These are phyloP conservation scores for Syzygium syzygioides DNA, from an alignment of 441 rosid species.

Conservation along the genomic window DNA sequence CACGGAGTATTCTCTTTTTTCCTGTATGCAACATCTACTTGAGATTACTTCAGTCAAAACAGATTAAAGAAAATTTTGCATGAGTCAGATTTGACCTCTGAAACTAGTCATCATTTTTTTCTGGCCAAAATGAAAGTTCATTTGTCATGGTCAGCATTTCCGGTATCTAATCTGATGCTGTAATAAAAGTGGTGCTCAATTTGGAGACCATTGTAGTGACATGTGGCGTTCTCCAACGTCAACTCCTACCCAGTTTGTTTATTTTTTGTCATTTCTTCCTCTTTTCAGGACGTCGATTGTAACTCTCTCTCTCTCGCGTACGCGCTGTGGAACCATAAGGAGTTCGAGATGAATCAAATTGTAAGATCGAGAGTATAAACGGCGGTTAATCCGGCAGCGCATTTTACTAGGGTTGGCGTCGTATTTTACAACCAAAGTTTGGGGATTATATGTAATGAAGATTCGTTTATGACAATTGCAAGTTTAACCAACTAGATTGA, in stretches of 20 bases:
- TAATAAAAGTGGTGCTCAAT: background rate
- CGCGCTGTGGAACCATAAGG: background rate
- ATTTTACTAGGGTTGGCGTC: background rate
- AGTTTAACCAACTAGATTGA: no score
- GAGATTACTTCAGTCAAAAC: background rate
- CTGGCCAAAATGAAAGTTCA: background rate
- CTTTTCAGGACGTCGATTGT: background rate
- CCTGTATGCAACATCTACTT: background rate
- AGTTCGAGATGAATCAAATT: background rate
- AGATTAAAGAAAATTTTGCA: no score
- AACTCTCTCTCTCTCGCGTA: background rate
- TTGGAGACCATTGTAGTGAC: background rate
- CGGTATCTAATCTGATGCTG: background rate
- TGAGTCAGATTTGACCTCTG: background rate
- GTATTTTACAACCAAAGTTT: fast-evolving
- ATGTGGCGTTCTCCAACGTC: background rate
- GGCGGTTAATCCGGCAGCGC: fast-evolving
- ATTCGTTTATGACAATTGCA: no score
- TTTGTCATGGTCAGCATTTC: background rate
- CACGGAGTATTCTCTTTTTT: background rate
- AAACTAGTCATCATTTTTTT: background rate
- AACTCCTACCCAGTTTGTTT: background rate
- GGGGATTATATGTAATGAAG: no score
- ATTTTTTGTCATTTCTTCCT: fast-evolving
- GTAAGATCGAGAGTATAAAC: background rate